Evolutionary conservation across 1,284 basidiomycete species (phyloP).

Genomic region (Athelia psychrophila): DNA sequence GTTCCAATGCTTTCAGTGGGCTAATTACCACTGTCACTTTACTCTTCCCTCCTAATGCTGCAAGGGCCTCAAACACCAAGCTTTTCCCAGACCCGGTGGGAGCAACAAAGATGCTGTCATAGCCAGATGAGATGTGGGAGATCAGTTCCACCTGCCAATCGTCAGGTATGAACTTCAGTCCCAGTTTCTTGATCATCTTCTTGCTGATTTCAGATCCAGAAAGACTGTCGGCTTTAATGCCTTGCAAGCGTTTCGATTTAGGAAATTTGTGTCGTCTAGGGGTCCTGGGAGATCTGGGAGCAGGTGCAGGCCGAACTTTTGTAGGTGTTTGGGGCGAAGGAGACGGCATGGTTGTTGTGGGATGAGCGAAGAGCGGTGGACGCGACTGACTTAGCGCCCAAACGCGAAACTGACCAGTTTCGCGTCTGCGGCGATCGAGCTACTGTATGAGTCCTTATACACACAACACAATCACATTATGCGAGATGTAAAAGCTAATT

Average conservation of each 20-base stretch:
- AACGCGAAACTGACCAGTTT: too few species aligned
- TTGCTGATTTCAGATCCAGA: neutral
- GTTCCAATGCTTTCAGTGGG: slow-evolving; percentile 11
- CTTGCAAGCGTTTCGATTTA: neutral
- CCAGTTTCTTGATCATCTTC: neutral
- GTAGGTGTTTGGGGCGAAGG: neutral
- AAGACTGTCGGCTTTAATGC: neutral
- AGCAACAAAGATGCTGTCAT: slow-evolving; percentile 7
- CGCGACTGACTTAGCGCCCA: too few species aligned
- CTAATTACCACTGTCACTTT: slow-evolving; percentile 9
- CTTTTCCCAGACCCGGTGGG: slow-evolving; percentile 13
- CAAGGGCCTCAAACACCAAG: slow-evolving; percentile 9
- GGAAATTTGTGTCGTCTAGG: neutral
- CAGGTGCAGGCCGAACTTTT: neutral
- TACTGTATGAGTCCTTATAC: too few species aligned
- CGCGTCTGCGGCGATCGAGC: too few species aligned
- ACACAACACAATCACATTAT: too few species aligned
- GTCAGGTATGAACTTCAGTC: neutral
- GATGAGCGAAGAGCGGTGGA: too few species aligned
- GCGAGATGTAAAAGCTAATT: too few species aligned
- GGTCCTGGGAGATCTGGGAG: neutral
- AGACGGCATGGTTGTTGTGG: neutral
- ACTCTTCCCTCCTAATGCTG: slow-evolving; percentile 4
- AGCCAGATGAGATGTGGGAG: slow-evolving; percentile 1
- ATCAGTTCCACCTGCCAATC: slow-evolving; percentile 4